phyloP scores from a whole-genome alignment of 768 basidiomycete species.

The Thelephora aurantiotincta region DNA sequence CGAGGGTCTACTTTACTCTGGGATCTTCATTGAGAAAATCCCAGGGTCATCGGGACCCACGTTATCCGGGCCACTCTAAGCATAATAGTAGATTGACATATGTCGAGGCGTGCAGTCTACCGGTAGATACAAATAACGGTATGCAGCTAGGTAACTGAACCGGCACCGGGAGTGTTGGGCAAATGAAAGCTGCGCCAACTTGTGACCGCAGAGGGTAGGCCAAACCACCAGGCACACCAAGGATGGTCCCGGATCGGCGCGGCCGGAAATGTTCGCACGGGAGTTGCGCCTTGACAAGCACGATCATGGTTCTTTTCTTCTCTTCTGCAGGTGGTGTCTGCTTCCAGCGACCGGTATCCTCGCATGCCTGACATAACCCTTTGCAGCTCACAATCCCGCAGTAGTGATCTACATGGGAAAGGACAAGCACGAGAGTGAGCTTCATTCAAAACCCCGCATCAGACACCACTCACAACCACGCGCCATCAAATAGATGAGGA shows the following conservation, averaged over 20 bases:
- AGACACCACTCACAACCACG: not conserved
- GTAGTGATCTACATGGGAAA: slow-evolving; percentile 84
- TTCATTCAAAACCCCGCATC: not conserved
- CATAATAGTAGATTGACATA: not conserved
- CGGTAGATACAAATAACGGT: not conserved
- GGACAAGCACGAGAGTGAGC: slow-evolving; percentile 90
- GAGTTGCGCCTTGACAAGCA: no score
- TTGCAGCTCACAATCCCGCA: slow-evolving; percentile 44
- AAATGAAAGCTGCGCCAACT: no score
- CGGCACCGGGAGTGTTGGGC: not conserved
- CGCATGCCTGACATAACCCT: not conserved
- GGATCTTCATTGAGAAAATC: slow-evolving; percentile 37
- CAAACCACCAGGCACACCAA: no score
- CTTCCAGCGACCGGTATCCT: not conserved
- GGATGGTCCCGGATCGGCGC: no score
- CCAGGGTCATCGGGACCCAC: slow-evolving; percentile 6
- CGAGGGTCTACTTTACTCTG: slow-evolving; percentile 43
- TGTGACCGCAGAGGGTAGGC: no score
- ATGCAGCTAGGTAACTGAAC: not conserved
- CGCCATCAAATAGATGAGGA: slow-evolving; percentile 62
- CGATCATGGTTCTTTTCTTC: slow-evolving; percentile 41
- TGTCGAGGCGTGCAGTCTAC: not conserved
- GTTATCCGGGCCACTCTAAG: not conserved
- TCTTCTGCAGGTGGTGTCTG: slow-evolving; percentile 30
- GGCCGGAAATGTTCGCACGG: no score